Base-by-base conservation (phyloP, 495 filamentous ascomycete species). In the Thermochaetoides thermophila region DNA sequence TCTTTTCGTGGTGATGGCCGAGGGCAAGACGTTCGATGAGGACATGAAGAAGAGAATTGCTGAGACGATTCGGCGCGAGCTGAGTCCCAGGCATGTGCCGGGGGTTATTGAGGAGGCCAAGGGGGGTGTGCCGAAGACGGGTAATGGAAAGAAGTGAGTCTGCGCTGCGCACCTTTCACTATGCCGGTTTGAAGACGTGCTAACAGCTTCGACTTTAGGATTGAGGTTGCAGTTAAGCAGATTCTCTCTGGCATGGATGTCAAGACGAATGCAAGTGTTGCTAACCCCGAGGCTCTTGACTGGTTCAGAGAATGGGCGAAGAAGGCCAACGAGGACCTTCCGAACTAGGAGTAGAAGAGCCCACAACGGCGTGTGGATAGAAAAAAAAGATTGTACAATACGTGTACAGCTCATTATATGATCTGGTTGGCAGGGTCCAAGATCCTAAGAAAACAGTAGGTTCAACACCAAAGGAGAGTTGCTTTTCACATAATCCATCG, bases 161-260 rank as follows among this genome's bases (percentile, higher is more conserved):
- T 16, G 17, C 18, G 19, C 15, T 29, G n/a, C n/a, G n/a, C n/a
- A n/a, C 25, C 10, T 17, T n/a, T 12, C 7, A 26, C 5, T 7
- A 28, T 32, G 14, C 10, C 7, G 21, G 8, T 10, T 20, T 29
- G 17, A 4, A 15, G 15, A 34, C 12, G n/a, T 35, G 15, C 11
- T 12, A 3, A 17, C 7, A 17, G 26, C 17, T 36, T 22, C 28
- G 21, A 3, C 1, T 13, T 11, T 29, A 72, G 69, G 61, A 82
- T 94, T 24, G 85, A 94, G 49, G 81, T 86, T 21, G 80, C 83
- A 2, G 84, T 92, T 17, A 93, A 93, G 60, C 84, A 91, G 61
- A 93, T 94, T 25, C 52, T 94, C n/a, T 86, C 78, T 21, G 85
- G 85, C 6, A 66, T 81, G 47, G 73, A 81, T 32, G 76, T 91